phyloP scores from a whole-genome alignment of 805 yeast species.

The Nakazawaea sp. region DNA sequence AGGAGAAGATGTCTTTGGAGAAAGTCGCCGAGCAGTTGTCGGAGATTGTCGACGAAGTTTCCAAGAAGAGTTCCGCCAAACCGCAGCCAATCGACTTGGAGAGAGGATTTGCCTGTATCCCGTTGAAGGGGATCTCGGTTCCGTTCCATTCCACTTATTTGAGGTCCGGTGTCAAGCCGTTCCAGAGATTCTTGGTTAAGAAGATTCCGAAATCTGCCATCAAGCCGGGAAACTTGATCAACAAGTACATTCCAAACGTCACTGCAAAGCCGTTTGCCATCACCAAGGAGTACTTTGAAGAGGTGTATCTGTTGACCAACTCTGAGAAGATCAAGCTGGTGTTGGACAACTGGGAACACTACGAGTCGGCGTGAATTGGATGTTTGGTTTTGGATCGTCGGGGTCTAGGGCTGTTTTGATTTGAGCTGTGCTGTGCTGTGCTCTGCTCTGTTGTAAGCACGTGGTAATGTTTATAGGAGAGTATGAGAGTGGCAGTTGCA shows the following conservation, averaged over 20 bases:
- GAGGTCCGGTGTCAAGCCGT: conserved; percentile 98
- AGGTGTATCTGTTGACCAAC: conserved; percentile 85
- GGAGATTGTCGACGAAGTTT: conserved; percentile 82
- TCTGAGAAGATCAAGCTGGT: conserved; percentile 87
- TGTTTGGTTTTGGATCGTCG: conserved; percentile 4
- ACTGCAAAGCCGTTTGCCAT: conserved; percentile 96
- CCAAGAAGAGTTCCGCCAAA: conserved; percentile 75
- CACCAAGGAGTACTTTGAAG: conserved; percentile 95
- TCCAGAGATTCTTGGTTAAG: conserved; percentile 95
- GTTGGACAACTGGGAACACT: conserved; percentile 92
- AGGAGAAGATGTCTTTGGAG: conserved; percentile 75
- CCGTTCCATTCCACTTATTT: conserved; percentile 99
- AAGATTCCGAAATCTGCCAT: conserved; percentile 93
- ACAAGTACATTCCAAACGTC: conserved; percentile 96
- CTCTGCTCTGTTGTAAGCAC: too few species aligned
- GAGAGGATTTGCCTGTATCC: conserved; percentile 97
- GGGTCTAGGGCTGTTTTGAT: too few species aligned
- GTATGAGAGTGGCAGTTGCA: too few species aligned
- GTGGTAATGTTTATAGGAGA: conserved; percentile 13
- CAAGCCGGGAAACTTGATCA: conserved; percentile 87
- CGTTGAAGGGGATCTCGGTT: conserved; percentile 97
- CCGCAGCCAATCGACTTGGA: conserved; percentile 96
- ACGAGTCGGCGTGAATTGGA: conserved; percentile 44
- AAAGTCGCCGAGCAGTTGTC: conserved; percentile 82
- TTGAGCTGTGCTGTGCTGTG: too few species aligned